These are phyloP conservation scores for Lipomyces lipofer DNA, from an alignment of 805 yeast species.

Conservation along the genomic window DNA sequence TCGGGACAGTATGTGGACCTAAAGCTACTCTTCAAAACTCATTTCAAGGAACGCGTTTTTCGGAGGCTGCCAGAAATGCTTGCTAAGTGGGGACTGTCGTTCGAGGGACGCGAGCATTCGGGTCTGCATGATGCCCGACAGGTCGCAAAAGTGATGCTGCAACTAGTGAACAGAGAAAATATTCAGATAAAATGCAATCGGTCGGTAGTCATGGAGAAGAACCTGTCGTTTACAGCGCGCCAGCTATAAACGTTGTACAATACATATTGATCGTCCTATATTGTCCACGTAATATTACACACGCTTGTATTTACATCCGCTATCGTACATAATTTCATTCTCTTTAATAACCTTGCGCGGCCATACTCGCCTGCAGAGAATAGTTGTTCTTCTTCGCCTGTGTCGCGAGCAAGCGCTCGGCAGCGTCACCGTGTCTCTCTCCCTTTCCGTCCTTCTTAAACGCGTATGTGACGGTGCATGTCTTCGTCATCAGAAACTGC, in stretches of 20 bases:
- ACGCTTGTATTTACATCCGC: too few species aligned
- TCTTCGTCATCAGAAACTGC: slow-evolving; percentile 65
- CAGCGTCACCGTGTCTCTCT: slow-evolving; percentile 74
- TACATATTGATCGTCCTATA: too few species aligned
- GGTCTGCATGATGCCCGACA: slow-evolving; percentile 21
- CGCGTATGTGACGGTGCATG: slow-evolving; percentile 66
- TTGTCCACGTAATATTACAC: too few species aligned
- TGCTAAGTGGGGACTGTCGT: slow-evolving; percentile 8
- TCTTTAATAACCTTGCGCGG: too few species aligned
- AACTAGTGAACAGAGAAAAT: neutral
- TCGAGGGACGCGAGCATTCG: slow-evolving; percentile 16
- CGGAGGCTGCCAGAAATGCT: slow-evolving; percentile 24
- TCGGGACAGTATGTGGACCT: slow-evolving; percentile 26
- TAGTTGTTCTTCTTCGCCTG: slow-evolving; percentile 52
- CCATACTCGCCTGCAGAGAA: slow-evolving; percentile 17
- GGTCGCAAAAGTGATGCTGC: slow-evolving; percentile 9
- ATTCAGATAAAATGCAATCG: slow-evolving; percentile 9
- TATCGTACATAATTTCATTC: too few species aligned
- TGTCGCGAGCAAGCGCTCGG: slow-evolving; percentile 69
- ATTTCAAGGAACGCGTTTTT: neutral
- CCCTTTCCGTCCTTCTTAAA: slow-evolving; percentile 59
- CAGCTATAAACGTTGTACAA: slow-evolving; percentile 1
- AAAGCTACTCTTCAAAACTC: slow-evolving; percentile 10
- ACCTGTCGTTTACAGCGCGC: slow-evolving; percentile 13
- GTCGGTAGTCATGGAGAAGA: slow-evolving; percentile 10